Percentiles rank a stretch among this genome's conserved stretches.
These are phyloP conservation scores for Cotoneaster glaucophyllus DNA, from an alignment of 306 rosid species.

Conservation along the genomic window DNA sequence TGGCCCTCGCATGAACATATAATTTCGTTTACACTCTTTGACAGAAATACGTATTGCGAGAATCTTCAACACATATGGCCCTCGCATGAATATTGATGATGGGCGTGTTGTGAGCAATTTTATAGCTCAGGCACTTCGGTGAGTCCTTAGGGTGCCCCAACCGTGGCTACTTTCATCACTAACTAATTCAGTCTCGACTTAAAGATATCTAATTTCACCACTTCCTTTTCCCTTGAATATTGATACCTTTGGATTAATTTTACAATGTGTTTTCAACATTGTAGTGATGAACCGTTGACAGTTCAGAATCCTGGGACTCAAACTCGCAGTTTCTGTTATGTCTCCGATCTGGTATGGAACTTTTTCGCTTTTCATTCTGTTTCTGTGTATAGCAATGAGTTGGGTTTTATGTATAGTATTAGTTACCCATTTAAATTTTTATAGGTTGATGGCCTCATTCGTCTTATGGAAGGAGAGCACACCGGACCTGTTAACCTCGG, in stretches of 20 bases:
- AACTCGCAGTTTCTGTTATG: slow-evolving; percentile 84
- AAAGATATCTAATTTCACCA: not conserved
- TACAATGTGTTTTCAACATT: slow-evolving; percentile 20
- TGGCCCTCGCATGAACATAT: too few relatives aligned
- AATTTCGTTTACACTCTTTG: slow-evolving; percentile 4
- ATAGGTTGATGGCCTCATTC: slow-evolving; percentile 78
- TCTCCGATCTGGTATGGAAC: slow-evolving; percentile 61
- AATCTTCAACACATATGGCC: slow-evolving; percentile 97
- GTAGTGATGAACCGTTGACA: slow-evolving; percentile 62
- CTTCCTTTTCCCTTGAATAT: not conserved
- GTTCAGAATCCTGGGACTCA: slow-evolving; percentile 84
- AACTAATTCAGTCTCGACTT: not conserved
- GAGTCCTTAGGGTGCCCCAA: slow-evolving; percentile 8
- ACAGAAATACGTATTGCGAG: slow-evolving; percentile 89
- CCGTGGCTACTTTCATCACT: not conserved
- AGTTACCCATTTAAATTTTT: slow-evolving; percentile 10
- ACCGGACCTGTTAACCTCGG: slow-evolving; percentile 87
- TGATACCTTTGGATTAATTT: not conserved
- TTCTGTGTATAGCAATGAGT: not conserved
- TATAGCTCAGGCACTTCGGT: slow-evolving; percentile 97
- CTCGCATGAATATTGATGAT: slow-evolving; percentile 98
- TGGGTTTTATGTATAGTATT: not conserved
- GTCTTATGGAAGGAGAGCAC: slow-evolving; percentile 69
- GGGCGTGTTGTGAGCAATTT: slow-evolving; percentile 99
- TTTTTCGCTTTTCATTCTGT: not conserved